A percentile compares a stretch with the other conserved stretches of the same genome.
These are phyloP conservation scores for Selenicereus undatus DNA, from an alignment of 148 eudicot genomes.

Conservation along the genomic window DNA sequence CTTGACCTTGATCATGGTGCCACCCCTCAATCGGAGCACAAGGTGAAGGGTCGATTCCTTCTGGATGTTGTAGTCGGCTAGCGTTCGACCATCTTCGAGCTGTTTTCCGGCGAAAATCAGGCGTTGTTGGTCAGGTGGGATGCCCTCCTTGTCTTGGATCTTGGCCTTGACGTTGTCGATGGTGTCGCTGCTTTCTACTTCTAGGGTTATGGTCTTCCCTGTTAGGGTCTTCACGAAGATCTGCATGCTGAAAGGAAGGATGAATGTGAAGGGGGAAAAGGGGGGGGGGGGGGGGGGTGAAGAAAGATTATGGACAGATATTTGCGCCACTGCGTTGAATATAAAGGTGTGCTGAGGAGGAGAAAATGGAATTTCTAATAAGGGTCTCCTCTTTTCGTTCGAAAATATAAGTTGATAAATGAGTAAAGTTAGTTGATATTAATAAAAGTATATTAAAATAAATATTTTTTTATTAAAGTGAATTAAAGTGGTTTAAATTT, in stretches of 20 bases:
- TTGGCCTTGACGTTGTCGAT: constrained; percentile 40
- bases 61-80: constrained; percentile 30
- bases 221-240: constrained; percentile 42
- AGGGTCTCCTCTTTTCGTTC: too few relatives aligned
- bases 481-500: too few relatives aligned
- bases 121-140: constrained; percentile 26
- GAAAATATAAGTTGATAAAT: too few relatives aligned
- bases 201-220: constrained; percentile 37
- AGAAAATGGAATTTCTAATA: too few relatives aligned
- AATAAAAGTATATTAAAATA: too few relatives aligned
- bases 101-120: constrained; percentile 29
- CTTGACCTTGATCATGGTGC: constrained; percentile 58
- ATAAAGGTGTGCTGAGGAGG: too few relatives aligned
- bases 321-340: too few relatives aligned
- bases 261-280: neutral
- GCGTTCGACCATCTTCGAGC: constrained; percentile 40
- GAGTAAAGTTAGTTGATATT: too few relatives aligned
- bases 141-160: constrained; percentile 30
- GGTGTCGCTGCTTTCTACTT: constrained; percentile 38
- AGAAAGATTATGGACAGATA: too few relatives aligned
- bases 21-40: constrained; percentile 45
- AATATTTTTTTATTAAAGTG: too few relatives aligned
- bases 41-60: constrained; percentile 40
- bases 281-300: neutral
- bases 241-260: neutral